Evolutionary conservation across 768 basidiomycete genomes (phyloP).

Genomic region (Agaricus sinodeliciosus): DNA sequence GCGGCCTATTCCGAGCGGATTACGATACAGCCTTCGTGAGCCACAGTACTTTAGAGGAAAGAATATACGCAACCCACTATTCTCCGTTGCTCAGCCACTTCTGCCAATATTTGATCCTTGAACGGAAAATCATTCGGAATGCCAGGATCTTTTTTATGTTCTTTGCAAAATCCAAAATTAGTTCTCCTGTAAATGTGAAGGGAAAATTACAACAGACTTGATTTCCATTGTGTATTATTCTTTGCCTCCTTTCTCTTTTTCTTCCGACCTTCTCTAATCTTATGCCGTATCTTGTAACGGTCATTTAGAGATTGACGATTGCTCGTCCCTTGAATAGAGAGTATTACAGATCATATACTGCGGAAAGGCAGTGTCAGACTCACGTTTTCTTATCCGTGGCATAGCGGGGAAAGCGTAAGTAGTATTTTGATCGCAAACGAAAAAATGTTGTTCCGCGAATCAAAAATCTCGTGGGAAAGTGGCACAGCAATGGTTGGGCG

Average conservation of each 20-base stretch:
- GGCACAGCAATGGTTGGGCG: too few species aligned
- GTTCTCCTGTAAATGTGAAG: slow-evolving; percentile 2
- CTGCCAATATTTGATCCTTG: slow-evolving; percentile 91
- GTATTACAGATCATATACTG: background rate
- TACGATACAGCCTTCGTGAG: background rate
- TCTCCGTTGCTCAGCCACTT: slow-evolving; percentile 77
- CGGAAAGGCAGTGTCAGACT: background rate
- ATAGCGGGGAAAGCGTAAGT: slow-evolving; percentile 23
- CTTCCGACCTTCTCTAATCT: slow-evolving; percentile 68
- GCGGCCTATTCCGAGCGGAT: slow-evolving; percentile 44
- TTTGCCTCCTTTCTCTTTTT: slow-evolving; percentile 71
- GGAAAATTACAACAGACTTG: slow-evolving; percentile 46
- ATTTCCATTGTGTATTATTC: slow-evolving; percentile 84
- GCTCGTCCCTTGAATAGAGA: slow-evolving; percentile 58
- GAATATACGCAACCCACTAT: slow-evolving; percentile 36
- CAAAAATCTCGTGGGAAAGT: slow-evolving; percentile 3
- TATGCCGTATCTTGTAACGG: slow-evolving; percentile 66
- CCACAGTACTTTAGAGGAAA: background rate
- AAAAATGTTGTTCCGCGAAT: background rate
- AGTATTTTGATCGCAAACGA: background rate
- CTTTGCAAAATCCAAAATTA: slow-evolving; percentile 27
- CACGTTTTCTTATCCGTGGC: slow-evolving; percentile 70
- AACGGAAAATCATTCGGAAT: slow-evolving; percentile 91
- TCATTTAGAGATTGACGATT: slow-evolving; percentile 72
- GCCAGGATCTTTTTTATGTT: slow-evolving; percentile 84